A percentile compares a stretch with the other conserved stretches of the same genome.
Conservation (phyloP, 768 basidiomycete genomes). For the Ramaria sp. region DNA sequence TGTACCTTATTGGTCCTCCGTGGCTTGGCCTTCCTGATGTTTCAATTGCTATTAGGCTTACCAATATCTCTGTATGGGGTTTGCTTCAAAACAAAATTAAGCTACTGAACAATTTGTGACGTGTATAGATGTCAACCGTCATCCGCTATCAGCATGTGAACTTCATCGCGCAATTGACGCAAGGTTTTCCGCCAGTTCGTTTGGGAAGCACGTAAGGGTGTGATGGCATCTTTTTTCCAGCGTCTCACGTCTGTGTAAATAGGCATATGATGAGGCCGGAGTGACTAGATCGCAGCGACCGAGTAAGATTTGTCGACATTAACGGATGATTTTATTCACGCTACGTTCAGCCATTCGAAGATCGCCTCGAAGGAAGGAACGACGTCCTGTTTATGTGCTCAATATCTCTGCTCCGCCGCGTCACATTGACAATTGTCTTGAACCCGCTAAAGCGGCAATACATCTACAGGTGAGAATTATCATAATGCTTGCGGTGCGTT, state of each 20-base stretch:
- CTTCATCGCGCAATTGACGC: slow-evolving; percentile 59
- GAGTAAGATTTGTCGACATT: slow-evolving; percentile 23
- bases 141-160: slow-evolving; percentile 54
- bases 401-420: slow-evolving; percentile 56
- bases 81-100: slow-evolving; percentile 1
- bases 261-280: slow-evolving; percentile 64
- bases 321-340: not conserved
- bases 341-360: slow-evolving; percentile 39
- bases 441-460: slow-evolving; percentile 62
- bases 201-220: slow-evolving; percentile 55
- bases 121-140: slow-evolving; percentile 63
- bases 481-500: slow-evolving; percentile 3
- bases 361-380: slow-evolving; percentile 71
- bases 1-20: slow-evolving; percentile 11
- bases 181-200: slow-evolving; percentile 56
- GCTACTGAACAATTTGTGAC: slow-evolving; percentile 6
- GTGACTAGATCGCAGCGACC: slow-evolving; percentile 34
- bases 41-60: slow-evolving; percentile 39
- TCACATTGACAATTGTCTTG: slow-evolving; percentile 67
- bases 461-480: slow-evolving; percentile 45
- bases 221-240: slow-evolving; percentile 1
- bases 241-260: slow-evolving; percentile 5
- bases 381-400: slow-evolving; percentile 75
- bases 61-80: slow-evolving; percentile 72
- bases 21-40: not conserved